Evolutionary conservation across 495 filamentous ascomycete species (phyloP).

Genomic region (Penicillium malachiteum): DNA sequence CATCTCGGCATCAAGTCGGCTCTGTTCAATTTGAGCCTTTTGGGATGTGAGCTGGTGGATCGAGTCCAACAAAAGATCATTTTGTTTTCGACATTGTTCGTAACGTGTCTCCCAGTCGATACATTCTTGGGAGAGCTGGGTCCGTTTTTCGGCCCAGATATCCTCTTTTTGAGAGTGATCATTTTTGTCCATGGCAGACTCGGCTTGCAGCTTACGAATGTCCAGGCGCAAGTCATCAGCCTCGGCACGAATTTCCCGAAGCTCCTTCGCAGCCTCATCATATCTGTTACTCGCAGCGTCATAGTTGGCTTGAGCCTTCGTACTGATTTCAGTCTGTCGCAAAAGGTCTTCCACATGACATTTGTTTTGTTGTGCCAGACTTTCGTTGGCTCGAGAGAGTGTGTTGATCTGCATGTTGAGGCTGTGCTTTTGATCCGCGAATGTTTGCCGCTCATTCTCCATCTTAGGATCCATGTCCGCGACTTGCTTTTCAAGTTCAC

Average conservation of each 20-base stretch:
- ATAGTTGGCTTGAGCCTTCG: slow-evolving; percentile 91
- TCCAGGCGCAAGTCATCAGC: slow-evolving; percentile 78
- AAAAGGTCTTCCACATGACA: slow-evolving; percentile 75
- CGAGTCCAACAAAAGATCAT: slow-evolving; percentile 85
- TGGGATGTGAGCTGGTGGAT: slow-evolving; percentile 55
- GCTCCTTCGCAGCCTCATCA: slow-evolving; percentile 80
- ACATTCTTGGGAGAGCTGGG: slow-evolving; percentile 83
- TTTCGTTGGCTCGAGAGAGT: too few species aligned
- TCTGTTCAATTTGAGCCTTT: too few species aligned
- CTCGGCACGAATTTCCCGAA: slow-evolving; percentile 76
- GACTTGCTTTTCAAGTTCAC: too few species aligned
- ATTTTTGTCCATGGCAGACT: slow-evolving; percentile 75
- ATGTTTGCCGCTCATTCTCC: too few species aligned
- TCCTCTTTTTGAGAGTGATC: slow-evolving; percentile 77
- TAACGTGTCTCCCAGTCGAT: slow-evolving; percentile 70
- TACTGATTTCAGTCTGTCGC: slow-evolving; percentile 92
- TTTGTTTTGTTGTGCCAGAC: slow-evolving; percentile 42
- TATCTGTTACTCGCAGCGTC: slow-evolving; percentile 92
- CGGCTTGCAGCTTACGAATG: slow-evolving; percentile 64
- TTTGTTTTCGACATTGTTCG: slow-evolving; percentile 80
- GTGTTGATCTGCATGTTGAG: too few species aligned
- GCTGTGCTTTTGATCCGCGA: slow-evolving; percentile 52
- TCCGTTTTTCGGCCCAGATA: slow-evolving; percentile 80
- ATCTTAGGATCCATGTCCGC: too few species aligned
- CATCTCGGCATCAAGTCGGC: slow-evolving; percentile 5